phyloP scores from a whole-genome alignment of 2,329 filamentous ascomycete species.

The Didymella sp. region DNA sequence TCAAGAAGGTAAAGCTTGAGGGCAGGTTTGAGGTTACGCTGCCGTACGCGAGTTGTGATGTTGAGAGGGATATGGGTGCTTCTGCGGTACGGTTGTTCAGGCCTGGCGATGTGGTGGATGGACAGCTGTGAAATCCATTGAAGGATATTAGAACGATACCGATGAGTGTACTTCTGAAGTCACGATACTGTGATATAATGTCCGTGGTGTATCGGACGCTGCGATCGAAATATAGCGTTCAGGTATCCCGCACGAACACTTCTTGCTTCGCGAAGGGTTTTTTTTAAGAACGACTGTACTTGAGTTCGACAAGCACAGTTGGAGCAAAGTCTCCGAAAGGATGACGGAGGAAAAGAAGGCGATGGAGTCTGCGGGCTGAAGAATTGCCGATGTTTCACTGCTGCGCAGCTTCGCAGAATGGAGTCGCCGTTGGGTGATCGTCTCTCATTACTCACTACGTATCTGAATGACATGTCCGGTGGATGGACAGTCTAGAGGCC shows the following conservation, averaged over 20 bases:
- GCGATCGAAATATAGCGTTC: background rate
- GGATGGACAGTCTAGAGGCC: constrained; percentile 39
- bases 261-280: background rate
- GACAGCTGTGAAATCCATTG: background rate
- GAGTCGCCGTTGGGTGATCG: background rate
- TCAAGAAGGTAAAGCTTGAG: constrained; percentile 30
- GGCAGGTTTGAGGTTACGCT: constrained; percentile 35
- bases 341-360: background rate
- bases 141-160: background rate
- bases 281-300: background rate
- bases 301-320: too few relatives aligned
- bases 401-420: background rate
- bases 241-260: background rate
- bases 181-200: background rate
- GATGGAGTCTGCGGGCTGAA: background rate
- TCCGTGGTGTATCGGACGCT: background rate
- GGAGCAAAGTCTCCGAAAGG: too few relatives aligned
- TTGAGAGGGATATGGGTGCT: constrained; percentile 37
- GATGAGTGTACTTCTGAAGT: background rate
- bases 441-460: background rate
- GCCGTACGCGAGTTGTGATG: constrained; percentile 40
- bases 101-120: constrained; percentile 20
- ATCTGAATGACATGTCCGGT: background rate
- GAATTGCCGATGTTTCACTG: background rate
- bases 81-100: constrained; percentile 29